Evolutionary conservation across 225 moss, liverwort and hornwort species (phyloP).

Genomic region (Physcomitrium patens): DNA sequence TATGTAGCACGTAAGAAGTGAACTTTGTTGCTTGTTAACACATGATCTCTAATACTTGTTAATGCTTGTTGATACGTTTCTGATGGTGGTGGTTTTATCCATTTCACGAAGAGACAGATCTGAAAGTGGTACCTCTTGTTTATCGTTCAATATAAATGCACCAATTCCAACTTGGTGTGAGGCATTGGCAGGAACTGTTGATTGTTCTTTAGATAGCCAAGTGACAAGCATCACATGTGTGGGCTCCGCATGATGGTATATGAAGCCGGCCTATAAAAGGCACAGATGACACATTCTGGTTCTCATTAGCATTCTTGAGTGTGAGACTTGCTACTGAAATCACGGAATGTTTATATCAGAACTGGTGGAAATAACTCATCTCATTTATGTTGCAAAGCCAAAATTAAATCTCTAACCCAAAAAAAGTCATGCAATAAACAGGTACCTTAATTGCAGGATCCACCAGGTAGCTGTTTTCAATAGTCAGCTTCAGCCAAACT

Average conservation of each 20-base stretch:
- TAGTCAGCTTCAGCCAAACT: constrained; percentile 52
- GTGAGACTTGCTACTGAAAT: background rate
- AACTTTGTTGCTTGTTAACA: too few species aligned
- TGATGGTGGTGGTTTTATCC: too few species aligned
- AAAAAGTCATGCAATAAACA: too few species aligned
- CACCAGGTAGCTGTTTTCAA: constrained; percentile 35
- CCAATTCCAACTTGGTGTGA: constrained; percentile 71
- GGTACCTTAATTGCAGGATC: constrained; percentile 57
- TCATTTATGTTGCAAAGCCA: background rate
- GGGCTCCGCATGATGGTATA: constrained; percentile 61
- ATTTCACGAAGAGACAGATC: background rate
- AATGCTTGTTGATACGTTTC: too few species aligned
- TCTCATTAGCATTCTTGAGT: background rate
- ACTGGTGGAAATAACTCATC: too few species aligned
- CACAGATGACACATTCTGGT: background rate
- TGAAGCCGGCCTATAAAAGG: constrained; percentile 54
- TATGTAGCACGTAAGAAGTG: too few species aligned
- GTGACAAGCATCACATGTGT: constrained; percentile 55
- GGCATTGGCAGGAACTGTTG: constrained; percentile 68
- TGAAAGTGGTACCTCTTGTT: constrained; percentile 36
- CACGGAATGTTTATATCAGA: too few species aligned
- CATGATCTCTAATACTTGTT: too few species aligned
- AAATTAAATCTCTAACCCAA: too few species aligned
- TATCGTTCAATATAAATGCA: constrained; percentile 58
- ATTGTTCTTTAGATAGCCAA: constrained; percentile 52